Evolutionary conservation across 2,329 filamentous ascomycete genomes (phyloP).

Genomic region (Dothideomycetes sp.): DNA sequence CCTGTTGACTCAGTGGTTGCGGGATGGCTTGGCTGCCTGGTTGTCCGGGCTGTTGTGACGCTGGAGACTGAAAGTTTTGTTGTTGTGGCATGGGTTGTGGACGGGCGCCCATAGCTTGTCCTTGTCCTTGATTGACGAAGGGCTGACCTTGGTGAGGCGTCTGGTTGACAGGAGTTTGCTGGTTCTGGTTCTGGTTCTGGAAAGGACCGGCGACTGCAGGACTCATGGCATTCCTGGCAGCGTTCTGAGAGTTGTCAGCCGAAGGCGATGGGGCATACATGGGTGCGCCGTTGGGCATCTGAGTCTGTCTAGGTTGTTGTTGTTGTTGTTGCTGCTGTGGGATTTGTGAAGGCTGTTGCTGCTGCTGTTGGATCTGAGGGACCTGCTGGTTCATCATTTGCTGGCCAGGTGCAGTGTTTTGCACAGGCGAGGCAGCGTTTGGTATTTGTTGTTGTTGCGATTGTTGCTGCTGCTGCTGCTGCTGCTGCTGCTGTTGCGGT

Average conservation of each 20-base stretch:
- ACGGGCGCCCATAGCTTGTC: conserved; percentile 9
- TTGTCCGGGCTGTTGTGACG: conserved; percentile 14
- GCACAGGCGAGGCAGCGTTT: conserved; percentile 1
- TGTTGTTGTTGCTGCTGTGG: conserved; percentile 6
- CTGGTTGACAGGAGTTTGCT: conserved; percentile 8
- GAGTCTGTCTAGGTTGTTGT: conserved; percentile 4
- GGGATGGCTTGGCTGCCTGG: conserved; percentile 14
- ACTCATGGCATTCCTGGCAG: conserved; percentile 2
- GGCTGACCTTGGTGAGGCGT: conserved; percentile 19
- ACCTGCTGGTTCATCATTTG: conserved; percentile 3
- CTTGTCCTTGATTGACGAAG: conserved; percentile 6
- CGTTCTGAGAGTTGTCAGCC: conserved; percentile 6
- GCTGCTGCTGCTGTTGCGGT: too few species aligned
- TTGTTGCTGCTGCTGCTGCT: too few species aligned
- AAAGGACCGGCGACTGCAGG: not conserved
- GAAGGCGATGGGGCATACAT: not conserved
- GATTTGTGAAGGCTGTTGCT: conserved; percentile 9
- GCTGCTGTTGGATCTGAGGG: conserved; percentile 8
- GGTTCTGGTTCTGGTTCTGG: conserved; percentile 10
- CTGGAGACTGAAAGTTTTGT: conserved; percentile 18
- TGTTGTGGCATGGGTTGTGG: conserved; percentile 8
- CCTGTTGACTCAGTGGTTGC: conserved; percentile 14
- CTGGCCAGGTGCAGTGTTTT: conserved; percentile 15
- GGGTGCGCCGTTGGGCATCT: conserved; percentile 10
- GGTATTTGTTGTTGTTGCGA: not conserved